Evolutionary conservation across 345 rosid species (phyloP).

Genomic region (Syzygium aqueum): DNA sequence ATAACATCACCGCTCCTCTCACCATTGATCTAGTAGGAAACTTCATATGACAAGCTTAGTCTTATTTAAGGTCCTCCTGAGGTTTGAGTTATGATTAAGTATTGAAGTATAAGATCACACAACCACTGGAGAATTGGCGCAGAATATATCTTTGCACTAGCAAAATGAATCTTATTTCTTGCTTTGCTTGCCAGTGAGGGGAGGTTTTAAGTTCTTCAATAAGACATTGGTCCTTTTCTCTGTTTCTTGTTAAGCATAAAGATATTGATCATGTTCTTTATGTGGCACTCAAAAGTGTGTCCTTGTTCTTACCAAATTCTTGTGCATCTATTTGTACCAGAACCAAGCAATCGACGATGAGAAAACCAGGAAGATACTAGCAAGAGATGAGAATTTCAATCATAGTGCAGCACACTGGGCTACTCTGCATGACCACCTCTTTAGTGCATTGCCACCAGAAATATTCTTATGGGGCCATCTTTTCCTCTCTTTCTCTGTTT

Average conservation of each 20-base stretch:
- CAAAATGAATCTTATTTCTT: not conserved
- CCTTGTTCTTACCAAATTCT: not conserved
- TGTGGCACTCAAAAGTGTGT: not conserved
- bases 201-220: not conserved
- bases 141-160: not conserved
- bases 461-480: constrained; percentile 63
- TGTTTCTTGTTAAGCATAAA: not conserved
- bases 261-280: not conserved
- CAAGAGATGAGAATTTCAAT: constrained; percentile 59
- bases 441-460: constrained; percentile 30
- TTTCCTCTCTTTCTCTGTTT: constrained; percentile 38
- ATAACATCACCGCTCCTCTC: constrained; percentile 41
- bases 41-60: not conserved
- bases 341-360: constrained; percentile 37
- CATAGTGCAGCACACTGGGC: constrained; percentile 70
- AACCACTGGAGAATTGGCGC: not conserved
- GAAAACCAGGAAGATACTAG: constrained; percentile 20
- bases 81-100: not conserved
- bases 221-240: not conserved
- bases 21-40: constrained; percentile 40
- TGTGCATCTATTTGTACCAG: constrained; percentile 5
- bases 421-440: constrained; percentile 50
- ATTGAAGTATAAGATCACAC: not conserved
- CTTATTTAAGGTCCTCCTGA: not conserved
- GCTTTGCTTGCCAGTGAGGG: not conserved